phyloP scores from a whole-genome alignment of 495 filamentous ascomycete genomes.

The Daldinia decipiens region DNA sequence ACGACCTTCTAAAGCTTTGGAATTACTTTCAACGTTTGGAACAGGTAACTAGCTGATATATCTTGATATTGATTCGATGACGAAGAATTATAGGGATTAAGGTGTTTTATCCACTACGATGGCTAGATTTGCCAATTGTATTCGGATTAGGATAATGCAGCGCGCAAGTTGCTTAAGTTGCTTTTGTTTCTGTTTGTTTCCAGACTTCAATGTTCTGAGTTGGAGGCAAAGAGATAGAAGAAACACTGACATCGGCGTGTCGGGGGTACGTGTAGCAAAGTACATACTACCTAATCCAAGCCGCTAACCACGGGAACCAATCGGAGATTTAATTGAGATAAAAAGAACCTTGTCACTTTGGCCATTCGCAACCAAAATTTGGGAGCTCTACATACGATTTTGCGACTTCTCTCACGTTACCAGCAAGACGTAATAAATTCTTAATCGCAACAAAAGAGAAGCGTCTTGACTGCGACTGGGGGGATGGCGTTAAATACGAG shows the following conservation, averaged over 20 bases:
- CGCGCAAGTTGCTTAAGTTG: conserved; percentile 16
- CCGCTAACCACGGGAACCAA: conserved; percentile 21
- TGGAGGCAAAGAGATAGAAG: conserved; percentile 17
- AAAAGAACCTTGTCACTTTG: conserved; percentile 19
- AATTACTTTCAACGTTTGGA: conserved; percentile 5
- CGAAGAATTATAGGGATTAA: background rate
- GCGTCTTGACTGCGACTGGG: background rate
- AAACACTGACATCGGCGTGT: conserved; percentile 26
- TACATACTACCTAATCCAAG: background rate
- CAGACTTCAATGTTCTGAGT: conserved; percentile 11
- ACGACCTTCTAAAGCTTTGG: background rate
- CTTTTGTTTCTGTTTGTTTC: conserved; percentile 17
- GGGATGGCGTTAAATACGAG: conserved; percentile 33
- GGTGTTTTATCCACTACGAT: background rate
- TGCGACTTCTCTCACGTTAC: conserved; percentile 20
- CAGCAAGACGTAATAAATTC: conserved; percentile 11
- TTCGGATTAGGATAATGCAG: background rate
- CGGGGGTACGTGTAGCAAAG: conserved; percentile 17
- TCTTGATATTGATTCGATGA: background rate
- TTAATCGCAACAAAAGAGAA: conserved; percentile 3
- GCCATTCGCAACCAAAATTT: conserved; percentile 31
- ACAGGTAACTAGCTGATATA: background rate
- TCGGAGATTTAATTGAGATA: conserved; percentile 33
- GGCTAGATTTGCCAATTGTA: background rate
- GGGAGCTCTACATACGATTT: conserved; percentile 11